Conservation (phyloP, 140 eudicot genomes). For the Erigeron philadelphicus region DNA sequence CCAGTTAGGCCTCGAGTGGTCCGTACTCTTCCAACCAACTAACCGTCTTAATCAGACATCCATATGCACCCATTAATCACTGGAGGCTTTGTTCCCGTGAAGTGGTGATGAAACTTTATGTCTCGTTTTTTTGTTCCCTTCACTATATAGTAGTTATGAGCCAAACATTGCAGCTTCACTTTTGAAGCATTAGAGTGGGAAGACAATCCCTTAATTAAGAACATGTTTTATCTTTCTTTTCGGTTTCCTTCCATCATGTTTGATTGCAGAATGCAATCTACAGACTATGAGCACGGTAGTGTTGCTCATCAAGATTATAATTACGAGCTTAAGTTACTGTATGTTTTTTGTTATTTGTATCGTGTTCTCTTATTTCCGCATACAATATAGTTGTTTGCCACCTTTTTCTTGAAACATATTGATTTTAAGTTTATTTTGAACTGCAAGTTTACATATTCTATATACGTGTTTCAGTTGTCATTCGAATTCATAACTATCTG, state of each 20-base stretch:
- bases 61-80: conserved; percentile 24
- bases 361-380: not conserved
- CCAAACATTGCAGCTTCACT: not conserved
- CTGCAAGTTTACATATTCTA: no score
- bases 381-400: not conserved
- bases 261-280: conserved; percentile 40
- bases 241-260: conserved; percentile 21
- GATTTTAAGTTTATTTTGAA: not conserved
- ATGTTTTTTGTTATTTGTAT: not conserved
- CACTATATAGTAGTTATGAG: conserved; percentile 12
- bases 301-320: conserved; percentile 23
- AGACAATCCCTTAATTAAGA: conserved; percentile 29
- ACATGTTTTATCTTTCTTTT: conserved; percentile 16
- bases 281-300: conserved; percentile 19
- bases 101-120: conserved; percentile 27
- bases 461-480: no score
- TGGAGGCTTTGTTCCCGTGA: conserved; percentile 27
- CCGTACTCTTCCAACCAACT: conserved; percentile 53
- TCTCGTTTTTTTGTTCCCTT: conserved; percentile 21
- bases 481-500: no score
- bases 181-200: not conserved
- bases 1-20: conserved; percentile 83
- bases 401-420: not conserved
- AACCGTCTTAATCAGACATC: conserved; percentile 9
- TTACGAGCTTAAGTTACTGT: conserved; percentile 17